Percentiles rank a stretch among this genome's conserved stretches.
These are phyloP conservation scores for Rhamnella rubrinervis DNA, from an alignment of 331 rosid genomes.

Conservation along the genomic window DNA sequence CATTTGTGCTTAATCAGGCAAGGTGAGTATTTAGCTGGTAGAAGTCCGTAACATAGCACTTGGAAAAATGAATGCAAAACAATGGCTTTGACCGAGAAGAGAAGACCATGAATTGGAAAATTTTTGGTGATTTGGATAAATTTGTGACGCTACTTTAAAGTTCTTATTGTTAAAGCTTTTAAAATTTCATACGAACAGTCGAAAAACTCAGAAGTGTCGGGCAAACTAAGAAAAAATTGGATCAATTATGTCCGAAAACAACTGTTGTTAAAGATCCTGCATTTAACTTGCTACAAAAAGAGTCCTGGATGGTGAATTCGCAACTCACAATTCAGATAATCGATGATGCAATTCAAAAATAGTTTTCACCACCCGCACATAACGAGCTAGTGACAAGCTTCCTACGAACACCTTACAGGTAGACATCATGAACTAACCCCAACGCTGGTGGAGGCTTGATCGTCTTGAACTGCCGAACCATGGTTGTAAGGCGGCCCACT, in stretches of 20 bases:
- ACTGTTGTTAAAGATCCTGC: slow-evolving; percentile 32
- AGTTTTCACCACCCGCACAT: slow-evolving; percentile 34
- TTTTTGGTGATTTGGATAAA: too few species aligned
- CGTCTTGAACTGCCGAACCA: slow-evolving; percentile 50
- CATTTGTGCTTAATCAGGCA: too few species aligned
- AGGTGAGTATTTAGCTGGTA: too few species aligned
- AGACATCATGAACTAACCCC: slow-evolving; percentile 63
- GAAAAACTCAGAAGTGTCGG: too few species aligned
- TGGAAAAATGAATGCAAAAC: too few species aligned
- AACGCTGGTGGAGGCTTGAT: slow-evolving; percentile 51
- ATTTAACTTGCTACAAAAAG: slow-evolving; percentile 44
- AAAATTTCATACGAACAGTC: too few species aligned
- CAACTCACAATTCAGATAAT: slow-evolving; percentile 41
- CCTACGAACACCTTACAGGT: slow-evolving; percentile 37
- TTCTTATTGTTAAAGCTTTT: too few species aligned
- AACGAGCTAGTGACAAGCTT: slow-evolving; percentile 26
- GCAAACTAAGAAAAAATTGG: too few species aligned
- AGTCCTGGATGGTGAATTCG: slow-evolving; percentile 38
- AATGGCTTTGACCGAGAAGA: too few species aligned
- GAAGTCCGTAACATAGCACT: too few species aligned
- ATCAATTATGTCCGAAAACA: not conserved
- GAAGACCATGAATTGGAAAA: too few species aligned
- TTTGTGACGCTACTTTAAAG: too few species aligned
- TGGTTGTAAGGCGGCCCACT: slow-evolving; percentile 58
- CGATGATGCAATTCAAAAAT: slow-evolving; percentile 34